Conservation (phyloP, 306 rosid genomes). For the Acacia acuminata region DNA sequence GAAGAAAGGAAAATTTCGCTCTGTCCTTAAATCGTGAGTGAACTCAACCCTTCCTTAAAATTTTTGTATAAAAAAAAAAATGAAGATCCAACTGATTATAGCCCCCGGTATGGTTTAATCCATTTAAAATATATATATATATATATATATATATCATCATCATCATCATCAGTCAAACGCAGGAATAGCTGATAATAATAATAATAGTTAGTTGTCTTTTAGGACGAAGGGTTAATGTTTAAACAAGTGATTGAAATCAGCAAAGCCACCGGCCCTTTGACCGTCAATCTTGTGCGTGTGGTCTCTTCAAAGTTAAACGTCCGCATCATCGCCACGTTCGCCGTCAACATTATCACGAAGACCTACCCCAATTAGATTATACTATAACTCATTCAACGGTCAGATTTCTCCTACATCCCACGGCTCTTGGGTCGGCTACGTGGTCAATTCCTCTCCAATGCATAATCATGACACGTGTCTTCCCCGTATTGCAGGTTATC, state of each 20-base stretch:
- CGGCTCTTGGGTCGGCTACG: background rate
- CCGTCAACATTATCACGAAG: background rate
- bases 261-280: conserved; percentile 9
- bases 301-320: background rate
- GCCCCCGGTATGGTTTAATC: too few relatives aligned
- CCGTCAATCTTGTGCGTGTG: background rate
- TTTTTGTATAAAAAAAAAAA: too few relatives aligned
- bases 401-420: background rate
- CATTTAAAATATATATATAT: too few relatives aligned
- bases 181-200: background rate
- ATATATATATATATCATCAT: too few relatives aligned
- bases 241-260: background rate
- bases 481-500: background rate
- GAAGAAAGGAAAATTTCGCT: too few relatives aligned
- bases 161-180: background rate
- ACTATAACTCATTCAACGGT: background rate
- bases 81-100: too few relatives aligned
- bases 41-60: too few relatives aligned
- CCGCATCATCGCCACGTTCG: background rate
- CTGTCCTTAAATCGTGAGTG: too few relatives aligned
- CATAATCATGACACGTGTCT: background rate
- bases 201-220: background rate
- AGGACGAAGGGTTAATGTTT: background rate
- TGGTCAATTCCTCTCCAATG: background rate
- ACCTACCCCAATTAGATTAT: background rate